A percentile compares a stretch with the other conserved stretches of the same genome.
Conservation (phyloP, 2,329 filamentous ascomycete species). For the Orbilia blumenaviensis region DNA sequence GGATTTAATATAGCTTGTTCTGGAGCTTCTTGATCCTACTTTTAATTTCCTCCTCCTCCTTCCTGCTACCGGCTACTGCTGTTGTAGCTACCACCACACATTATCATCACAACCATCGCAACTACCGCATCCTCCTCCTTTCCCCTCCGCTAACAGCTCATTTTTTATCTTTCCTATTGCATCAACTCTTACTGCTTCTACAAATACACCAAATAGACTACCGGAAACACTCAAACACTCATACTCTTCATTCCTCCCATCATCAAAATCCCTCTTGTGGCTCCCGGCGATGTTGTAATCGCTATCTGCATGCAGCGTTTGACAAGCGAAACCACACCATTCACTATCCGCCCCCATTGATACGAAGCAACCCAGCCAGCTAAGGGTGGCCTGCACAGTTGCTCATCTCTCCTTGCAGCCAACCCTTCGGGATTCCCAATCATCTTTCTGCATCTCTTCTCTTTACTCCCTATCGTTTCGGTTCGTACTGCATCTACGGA, state of each 20-base stretch:
- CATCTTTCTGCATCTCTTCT: neutral
- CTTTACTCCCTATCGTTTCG: neutral
- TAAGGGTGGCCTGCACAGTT: conserved; percentile 8
- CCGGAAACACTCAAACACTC: conserved; percentile 22
- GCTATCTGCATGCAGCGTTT: conserved; percentile 43
- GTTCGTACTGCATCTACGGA: neutral
- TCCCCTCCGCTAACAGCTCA: neutral
- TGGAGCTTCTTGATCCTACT: neutral
- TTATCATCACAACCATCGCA: too few species aligned
- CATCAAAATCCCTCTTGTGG: neutral
- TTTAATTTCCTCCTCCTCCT: neutral
- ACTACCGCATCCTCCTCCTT: neutral
- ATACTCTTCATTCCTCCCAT: neutral
- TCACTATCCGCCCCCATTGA: conserved; percentile 1
- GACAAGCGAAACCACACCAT: conserved; percentile 44
- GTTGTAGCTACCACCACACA: too few species aligned
- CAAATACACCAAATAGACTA: neutral
- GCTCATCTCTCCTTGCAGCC: conserved; percentile 14
- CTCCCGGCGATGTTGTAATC: conserved; percentile 27
- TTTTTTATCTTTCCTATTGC: neutral
- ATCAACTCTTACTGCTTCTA: neutral
- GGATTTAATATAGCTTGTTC: too few species aligned
- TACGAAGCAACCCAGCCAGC: neutral
- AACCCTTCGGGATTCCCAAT: neutral
- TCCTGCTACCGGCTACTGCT: too few species aligned